Evolutionary conservation across 2,329 filamentous ascomycete genomes (phyloP), one percentile per base, ranked within the genome.

Genomic region (Diaporthe caulivora): DNA sequence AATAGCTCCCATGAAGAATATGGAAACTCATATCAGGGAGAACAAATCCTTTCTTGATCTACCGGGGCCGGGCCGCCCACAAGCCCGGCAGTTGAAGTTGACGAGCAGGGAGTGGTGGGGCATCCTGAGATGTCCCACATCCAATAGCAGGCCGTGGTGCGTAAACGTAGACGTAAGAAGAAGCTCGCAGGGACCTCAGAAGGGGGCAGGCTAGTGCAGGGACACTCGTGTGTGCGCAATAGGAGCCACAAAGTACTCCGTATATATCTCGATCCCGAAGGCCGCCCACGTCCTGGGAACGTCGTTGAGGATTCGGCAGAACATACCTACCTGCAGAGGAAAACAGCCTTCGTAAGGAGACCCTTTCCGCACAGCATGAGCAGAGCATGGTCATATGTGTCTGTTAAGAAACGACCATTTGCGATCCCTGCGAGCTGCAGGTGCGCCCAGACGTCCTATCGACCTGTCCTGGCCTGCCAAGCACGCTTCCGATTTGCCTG

Each of bases 361-460:
- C n/a, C n/a, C n/a, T n/a, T 44, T 24, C 42, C 37, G 8, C 24
- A 44, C 37, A 44, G 15, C 37, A 37, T 21, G 26, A 42, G 26
- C 11, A 18, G 49, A 18, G 49, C 5, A 29, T 37, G n/a, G 44
- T 5, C 31, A 37, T 26, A 26, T 51, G 8, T 49, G 29, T 11
- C 44, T 15, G 26, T 34, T 44, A 6, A 37, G 51, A 49, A 21
- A n/a, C 62, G 29, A 51, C 44, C 24, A n/a, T 51, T 18, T 51
- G 60, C 26, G 31, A 51, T 37, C 60, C 60, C 60, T 65, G 60
- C 44, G 44, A 64, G 40, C 40, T 49, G 26, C 21, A n/a, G 24
- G 24, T 42, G n/a, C 34, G 60, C 60, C 60, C 60, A 65, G 60
- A 65, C 60, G n/a, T 4, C 29, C 29, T 60, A 60, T 60, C 37